Percentiles rank a stretch among this genome's conserved stretches.
These are phyloP conservation scores for Tillandsia fasciculata DNA, from an alignment of 176 grass and related monocot genomes.

Conservation along the genomic window DNA sequence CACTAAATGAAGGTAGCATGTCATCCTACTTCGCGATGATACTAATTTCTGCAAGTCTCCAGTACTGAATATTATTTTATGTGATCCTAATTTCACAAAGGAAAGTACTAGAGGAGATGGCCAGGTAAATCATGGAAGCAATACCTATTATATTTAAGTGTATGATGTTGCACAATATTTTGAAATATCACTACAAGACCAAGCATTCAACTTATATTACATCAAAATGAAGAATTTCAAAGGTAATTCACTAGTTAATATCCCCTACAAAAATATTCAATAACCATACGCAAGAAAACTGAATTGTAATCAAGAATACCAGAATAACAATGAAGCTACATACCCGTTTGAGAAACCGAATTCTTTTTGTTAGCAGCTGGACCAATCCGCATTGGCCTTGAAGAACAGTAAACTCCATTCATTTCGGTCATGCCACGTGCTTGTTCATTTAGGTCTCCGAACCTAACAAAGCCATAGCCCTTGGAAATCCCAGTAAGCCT, in stretches of 20 bases:
- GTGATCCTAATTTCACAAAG: constrained; percentile 6
- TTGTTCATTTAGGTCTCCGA: constrained; percentile 15
- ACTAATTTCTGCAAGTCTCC: constrained; percentile 1
- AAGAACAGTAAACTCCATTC: constrained; percentile 18
- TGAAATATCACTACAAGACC: background rate
- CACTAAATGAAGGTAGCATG: constrained; percentile 14
- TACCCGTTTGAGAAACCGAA: constrained; percentile 4
- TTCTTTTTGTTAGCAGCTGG: constrained; percentile 13
- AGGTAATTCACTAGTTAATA: background rate
- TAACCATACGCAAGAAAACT: background rate
- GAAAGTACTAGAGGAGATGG: constrained; percentile 6
- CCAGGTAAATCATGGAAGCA: background rate
- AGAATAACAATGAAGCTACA: background rate
- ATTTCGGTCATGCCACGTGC: constrained; percentile 19
- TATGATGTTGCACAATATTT: constrained; percentile 2
- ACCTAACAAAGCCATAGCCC: constrained; percentile 19
- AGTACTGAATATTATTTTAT: constrained; percentile 2
- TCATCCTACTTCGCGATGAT: background rate
- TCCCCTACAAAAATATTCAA: background rate
- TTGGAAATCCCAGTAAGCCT: constrained; percentile 10
- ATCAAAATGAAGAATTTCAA: background rate
- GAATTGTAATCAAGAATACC: background rate
- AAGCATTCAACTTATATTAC: constrained; percentile 2
- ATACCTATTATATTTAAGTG: background rate
- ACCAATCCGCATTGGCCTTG: constrained; percentile 16